Evolutionary conservation across 352 stramenopile species (phyloP).

Genomic region (Phytophthora vignae): DNA sequence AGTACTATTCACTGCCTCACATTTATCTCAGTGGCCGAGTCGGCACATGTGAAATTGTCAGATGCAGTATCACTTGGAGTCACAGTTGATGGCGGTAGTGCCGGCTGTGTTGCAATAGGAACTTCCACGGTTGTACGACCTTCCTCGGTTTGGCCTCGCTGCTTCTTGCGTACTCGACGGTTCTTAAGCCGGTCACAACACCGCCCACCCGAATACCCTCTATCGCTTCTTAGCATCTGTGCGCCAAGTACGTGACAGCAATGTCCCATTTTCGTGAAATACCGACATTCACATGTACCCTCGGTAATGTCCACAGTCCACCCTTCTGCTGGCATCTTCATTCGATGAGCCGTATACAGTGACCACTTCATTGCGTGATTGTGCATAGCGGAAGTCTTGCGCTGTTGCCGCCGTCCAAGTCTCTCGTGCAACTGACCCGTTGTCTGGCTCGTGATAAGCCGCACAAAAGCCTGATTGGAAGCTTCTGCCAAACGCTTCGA

Average conservation of each 20-base stretch:
- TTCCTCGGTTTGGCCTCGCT: background rate
- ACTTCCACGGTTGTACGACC: background rate
- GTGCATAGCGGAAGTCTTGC: background rate
- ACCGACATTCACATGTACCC: background rate
- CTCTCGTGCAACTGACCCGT: background rate
- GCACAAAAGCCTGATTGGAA: background rate
- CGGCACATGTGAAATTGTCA: background rate
- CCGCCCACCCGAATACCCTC: background rate
- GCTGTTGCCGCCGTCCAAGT: background rate
- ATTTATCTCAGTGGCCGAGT: background rate
- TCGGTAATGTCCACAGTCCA: background rate
- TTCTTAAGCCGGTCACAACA: background rate
- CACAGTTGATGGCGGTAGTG: background rate
- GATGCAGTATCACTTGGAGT: background rate
- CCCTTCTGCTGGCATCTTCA: background rate
- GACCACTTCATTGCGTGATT: background rate
- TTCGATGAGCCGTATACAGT: constrained; percentile 1
- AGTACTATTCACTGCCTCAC: background rate
- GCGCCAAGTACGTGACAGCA: background rate
- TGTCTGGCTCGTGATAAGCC: constrained; percentile 1
- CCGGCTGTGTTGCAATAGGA: background rate
- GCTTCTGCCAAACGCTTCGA: background rate
- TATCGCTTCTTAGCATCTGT: background rate
- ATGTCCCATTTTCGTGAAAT: background rate
- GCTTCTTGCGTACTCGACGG: background rate